Conservation (phyloP, 805 yeast species). For the Isabelozyma pseudorhagii region DNA sequence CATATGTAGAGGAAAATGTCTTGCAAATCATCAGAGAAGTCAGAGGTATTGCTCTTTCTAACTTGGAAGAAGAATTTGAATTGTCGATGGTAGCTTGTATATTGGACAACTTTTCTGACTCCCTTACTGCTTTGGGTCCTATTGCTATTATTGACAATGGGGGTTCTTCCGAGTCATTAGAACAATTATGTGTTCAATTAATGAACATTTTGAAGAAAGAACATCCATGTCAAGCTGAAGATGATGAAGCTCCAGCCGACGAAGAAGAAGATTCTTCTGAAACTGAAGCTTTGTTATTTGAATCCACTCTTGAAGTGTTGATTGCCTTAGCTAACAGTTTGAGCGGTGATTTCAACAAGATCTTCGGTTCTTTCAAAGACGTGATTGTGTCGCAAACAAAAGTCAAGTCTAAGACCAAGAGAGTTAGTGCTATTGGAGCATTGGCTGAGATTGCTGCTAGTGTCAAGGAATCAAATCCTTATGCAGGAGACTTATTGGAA, state of each 20-base stretch:
- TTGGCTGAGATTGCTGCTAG: slow-evolving; percentile 85
- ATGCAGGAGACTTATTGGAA: slow-evolving; percentile 65
- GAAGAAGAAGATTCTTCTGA: slow-evolving; percentile 50
- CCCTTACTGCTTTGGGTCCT: slow-evolving; percentile 69
- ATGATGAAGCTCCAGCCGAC: slow-evolving; percentile 62
- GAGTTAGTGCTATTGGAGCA: slow-evolving; percentile 84
- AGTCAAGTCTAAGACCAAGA: slow-evolving; percentile 63
- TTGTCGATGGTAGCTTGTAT: slow-evolving; percentile 74
- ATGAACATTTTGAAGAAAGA: slow-evolving; percentile 73
- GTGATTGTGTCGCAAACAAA: slow-evolving; percentile 54
- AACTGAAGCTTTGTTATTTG: slow-evolving; percentile 66
- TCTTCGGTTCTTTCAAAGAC: slow-evolving; percentile 72
- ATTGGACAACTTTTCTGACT: slow-evolving; percentile 69
- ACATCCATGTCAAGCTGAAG: slow-evolving; percentile 77
- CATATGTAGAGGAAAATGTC: slow-evolving; percentile 58
- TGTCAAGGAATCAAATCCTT: slow-evolving; percentile 64
- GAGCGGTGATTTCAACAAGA: slow-evolving; percentile 70
- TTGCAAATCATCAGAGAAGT: slow-evolving; percentile 61
- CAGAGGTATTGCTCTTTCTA: slow-evolving; percentile 60
- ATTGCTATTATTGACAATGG: slow-evolving; percentile 62
- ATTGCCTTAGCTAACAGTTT: slow-evolving; percentile 74
- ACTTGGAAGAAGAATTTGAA: slow-evolving; percentile 79
- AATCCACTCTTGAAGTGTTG: slow-evolving; percentile 81
- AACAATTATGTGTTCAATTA: slow-evolving; percentile 66
- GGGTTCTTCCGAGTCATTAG: slow-evolving; percentile 52